Evolutionary conservation across 768 basidiomycete genomes (phyloP).

Genomic region (Xerocomellus dryophilus): DNA sequence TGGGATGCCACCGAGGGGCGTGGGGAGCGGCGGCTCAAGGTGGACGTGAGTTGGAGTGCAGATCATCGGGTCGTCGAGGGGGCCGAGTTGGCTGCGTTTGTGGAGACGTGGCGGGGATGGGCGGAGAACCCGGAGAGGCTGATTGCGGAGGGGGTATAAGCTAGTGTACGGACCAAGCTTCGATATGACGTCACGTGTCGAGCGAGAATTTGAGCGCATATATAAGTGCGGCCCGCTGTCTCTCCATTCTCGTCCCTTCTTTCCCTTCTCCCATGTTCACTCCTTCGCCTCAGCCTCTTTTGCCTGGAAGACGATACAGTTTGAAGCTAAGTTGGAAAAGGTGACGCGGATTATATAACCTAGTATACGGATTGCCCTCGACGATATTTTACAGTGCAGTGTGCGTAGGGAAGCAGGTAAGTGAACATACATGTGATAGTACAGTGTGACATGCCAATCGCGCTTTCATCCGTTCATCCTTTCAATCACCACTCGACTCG

Average conservation of each 20-base stretch:
- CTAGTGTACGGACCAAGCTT: too few relatives aligned
- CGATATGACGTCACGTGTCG: background rate
- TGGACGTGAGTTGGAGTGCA: constrained; percentile 77
- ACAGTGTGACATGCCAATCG: background rate
- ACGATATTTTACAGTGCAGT: background rate
- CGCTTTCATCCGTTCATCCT: background rate
- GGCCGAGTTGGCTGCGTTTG: constrained; percentile 84
- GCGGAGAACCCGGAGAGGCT: constrained; percentile 73
- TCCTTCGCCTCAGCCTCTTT: background rate
- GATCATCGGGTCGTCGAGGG: constrained; percentile 89
- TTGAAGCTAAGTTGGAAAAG: background rate
- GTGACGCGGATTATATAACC: too few relatives aligned
- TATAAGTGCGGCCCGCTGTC: too few relatives aligned
- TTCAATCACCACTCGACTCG: background rate
- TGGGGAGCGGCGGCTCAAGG: constrained; percentile 54
- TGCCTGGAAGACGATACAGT: too few relatives aligned
- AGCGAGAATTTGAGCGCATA: background rate
- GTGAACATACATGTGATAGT: background rate
- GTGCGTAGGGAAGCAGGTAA: background rate
- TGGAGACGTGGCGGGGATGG: constrained; percentile 79
- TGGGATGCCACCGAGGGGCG: constrained; percentile 12
- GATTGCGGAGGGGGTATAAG: constrained; percentile 48
- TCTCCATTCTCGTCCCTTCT: background rate
- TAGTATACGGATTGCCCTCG: background rate
- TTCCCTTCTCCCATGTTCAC: background rate